These are phyloP conservation scores for Phytophthora niederhauseri DNA, from an alignment of 352 stramenopile species.

Conservation along the genomic window DNA sequence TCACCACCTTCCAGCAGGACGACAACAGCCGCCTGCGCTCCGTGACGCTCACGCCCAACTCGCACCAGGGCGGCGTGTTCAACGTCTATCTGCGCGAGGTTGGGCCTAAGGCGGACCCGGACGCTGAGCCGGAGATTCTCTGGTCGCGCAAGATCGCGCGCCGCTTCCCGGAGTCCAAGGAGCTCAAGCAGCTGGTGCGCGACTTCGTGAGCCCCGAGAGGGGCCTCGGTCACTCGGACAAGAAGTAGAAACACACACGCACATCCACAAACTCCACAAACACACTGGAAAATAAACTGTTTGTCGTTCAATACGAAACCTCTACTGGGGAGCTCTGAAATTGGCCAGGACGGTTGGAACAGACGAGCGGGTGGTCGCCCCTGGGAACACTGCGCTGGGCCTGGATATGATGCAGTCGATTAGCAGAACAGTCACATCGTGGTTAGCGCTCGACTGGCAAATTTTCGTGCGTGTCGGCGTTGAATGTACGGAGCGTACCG, in stretches of 20 bases:
- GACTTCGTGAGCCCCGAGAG: slow-evolving; percentile 86
- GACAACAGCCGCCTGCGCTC: slow-evolving; percentile 48
- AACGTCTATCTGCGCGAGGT: slow-evolving; percentile 63
- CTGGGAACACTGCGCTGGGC: slow-evolving; percentile 41
- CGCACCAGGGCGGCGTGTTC: slow-evolving; percentile 65
- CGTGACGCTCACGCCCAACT: slow-evolving; percentile 70
- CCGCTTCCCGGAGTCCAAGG: slow-evolving; percentile 92
- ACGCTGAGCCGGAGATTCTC: slow-evolving; percentile 64
- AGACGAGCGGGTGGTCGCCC: slow-evolving; percentile 24
- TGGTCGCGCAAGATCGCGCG: slow-evolving; percentile 87
- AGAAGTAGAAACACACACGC: slow-evolving; percentile 46
- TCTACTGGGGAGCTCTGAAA: slow-evolving; percentile 27
- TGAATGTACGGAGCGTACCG: slow-evolving; percentile 33
- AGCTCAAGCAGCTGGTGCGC: slow-evolving; percentile 93
- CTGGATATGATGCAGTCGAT: slow-evolving; percentile 12
- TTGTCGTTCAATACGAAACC: slow-evolving; percentile 2
- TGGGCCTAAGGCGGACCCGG: slow-evolving; percentile 31
- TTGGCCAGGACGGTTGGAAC: slow-evolving; percentile 30
- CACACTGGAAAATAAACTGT: not conserved
- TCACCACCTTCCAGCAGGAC: slow-evolving; percentile 93
- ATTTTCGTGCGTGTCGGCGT: not conserved
- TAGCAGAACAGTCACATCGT: slow-evolving; percentile 1
- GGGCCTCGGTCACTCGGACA: slow-evolving; percentile 87
- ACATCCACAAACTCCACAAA: too few species aligned
- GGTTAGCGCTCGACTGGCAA: slow-evolving; percentile 11